Base-by-base conservation (phyloP, 805 yeast species). In the Saccharomycopsis amapae region DNA sequence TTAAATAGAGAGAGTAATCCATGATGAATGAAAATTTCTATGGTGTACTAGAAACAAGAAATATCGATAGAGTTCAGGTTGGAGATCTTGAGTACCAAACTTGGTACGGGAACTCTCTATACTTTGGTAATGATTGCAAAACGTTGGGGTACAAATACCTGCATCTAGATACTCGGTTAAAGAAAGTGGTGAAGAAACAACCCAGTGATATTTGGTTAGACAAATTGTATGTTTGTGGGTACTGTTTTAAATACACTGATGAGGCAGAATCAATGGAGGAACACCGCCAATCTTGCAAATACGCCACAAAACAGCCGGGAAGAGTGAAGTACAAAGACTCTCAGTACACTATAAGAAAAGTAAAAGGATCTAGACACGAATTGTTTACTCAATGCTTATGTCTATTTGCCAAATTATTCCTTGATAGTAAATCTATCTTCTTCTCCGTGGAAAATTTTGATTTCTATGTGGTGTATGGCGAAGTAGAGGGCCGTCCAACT, bases 91-190 rank as follows among this genome's bases (percentile, higher is more conserved):
- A 73, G 48, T 78, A 89, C 51, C 72, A 78, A 45, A 81, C 97
- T 2, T 87, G 97, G 96, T 88, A 83, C 59, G 93, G 94, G 0
- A 83, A 84, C 55, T 75, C 85, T 2, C 94, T 87, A 1, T 82
- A 86, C 59, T 85, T 88, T 52, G 68, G 69, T 39, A 63, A 62
- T 12, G 72, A 69, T 48, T 72, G 71, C 28, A 62, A 64, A 38
- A 62, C 65, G 2, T 54, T 76, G 42, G 84, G 81, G 3, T 70
- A 62, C 52, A 63, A 65, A 31, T 61, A 60, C 41, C 45, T 58
- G 5, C 49, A 52, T 30, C 30, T 42, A n/a, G 55, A 47, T 15
- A 25, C 23, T 15, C 43, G 44, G 41, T 40, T 17, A 35, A 54
- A 23, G 41, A 45, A 23, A 35, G 45, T 35, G 46, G 55, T 17